A percentile compares a stretch with the other conserved stretches of the same genome.
Conservation (phyloP, 2,329 filamentous ascomycete species). For the Alternaria brassicae region DNA sequence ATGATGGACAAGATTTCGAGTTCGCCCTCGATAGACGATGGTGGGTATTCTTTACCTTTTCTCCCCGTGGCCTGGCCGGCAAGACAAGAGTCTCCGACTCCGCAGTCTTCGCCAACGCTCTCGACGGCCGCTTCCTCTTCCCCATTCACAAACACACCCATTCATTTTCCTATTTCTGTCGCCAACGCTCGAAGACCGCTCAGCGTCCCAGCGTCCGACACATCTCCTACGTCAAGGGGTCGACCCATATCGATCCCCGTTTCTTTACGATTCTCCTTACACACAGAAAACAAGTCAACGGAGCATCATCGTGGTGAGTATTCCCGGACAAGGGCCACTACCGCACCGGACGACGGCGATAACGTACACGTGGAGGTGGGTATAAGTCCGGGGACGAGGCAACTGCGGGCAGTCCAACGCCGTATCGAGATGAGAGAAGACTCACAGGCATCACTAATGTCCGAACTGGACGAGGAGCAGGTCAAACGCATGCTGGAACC, state of each 20-base stretch:
- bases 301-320: conserved; percentile 63
- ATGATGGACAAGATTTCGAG: conserved; percentile 99
- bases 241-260: conserved; percentile 45
- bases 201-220: conserved; percentile 41
- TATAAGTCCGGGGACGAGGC: conserved; percentile 33
- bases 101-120: conserved; percentile 39
- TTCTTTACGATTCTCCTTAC: conserved; percentile 35
- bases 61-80: conserved; percentile 48
- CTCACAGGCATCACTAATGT: conserved; percentile 42
- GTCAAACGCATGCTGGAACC: conserved; percentile 53
- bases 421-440: conserved; percentile 37
- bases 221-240: conserved; percentile 33
- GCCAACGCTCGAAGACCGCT: conserved; percentile 30
- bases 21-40: conserved; percentile 98
- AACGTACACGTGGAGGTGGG: conserved; percentile 3
- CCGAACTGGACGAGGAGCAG: conserved; percentile 46
- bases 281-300: conserved; percentile 42
- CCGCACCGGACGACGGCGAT: conserved; percentile 10
- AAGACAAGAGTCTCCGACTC: conserved; percentile 54
- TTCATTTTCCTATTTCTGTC: conserved; percentile 52
- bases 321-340: conserved; percentile 38
- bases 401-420: conserved; percentile 27
- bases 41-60: conserved; percentile 71
- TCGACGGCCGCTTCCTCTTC: conserved; percentile 50
- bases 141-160: conserved; percentile 53